Conservation (phyloP, 352 stramenopile genomes). For the Phytophthora pini region DNA sequence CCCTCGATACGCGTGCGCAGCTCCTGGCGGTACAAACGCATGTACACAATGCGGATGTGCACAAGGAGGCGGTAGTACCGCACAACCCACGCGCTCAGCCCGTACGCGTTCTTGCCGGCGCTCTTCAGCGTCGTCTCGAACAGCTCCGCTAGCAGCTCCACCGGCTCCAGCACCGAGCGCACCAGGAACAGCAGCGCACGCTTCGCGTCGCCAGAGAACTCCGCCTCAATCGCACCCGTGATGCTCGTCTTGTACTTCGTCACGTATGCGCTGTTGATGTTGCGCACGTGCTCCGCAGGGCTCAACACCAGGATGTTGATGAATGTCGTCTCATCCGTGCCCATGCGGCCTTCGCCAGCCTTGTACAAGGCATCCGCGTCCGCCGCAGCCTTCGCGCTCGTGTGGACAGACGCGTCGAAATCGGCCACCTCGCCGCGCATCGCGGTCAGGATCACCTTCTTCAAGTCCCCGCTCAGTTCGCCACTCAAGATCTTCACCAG, state of each 20-base stretch:
- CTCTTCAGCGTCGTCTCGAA: conserved; percentile 53
- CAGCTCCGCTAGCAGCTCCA: conserved; percentile 41
- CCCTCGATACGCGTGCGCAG: conserved; percentile 37
- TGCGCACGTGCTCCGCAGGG: conserved; percentile 50
- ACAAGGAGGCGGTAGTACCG: conserved; percentile 47
- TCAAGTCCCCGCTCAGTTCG: conserved; percentile 65
- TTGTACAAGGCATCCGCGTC: conserved; percentile 68
- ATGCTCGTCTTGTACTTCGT: conserved; percentile 63
- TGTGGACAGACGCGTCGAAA: conserved; percentile 67
- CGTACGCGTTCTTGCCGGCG: conserved; percentile 33
- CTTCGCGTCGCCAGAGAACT: conserved; percentile 54
- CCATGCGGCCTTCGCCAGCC: conserved; percentile 65
- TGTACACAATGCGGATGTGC: conserved; percentile 51
- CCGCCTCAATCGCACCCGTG: conserved; percentile 53
- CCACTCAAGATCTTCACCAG: conserved; percentile 50
- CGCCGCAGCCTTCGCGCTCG: conserved; percentile 46
- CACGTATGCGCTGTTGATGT: conserved; percentile 56
- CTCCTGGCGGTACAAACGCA: conserved; percentile 54
- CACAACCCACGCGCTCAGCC: conserved; percentile 31
- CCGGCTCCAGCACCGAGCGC: conserved; percentile 38
- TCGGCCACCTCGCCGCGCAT: conserved; percentile 39
- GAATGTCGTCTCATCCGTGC: conserved; percentile 65
- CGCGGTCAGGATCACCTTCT: conserved; percentile 63
- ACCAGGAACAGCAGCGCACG: conserved; percentile 46
- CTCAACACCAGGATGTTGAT: conserved; percentile 52